Conservation (phyloP, 208 protist species). For the Leishmania guyanensis region DNA sequence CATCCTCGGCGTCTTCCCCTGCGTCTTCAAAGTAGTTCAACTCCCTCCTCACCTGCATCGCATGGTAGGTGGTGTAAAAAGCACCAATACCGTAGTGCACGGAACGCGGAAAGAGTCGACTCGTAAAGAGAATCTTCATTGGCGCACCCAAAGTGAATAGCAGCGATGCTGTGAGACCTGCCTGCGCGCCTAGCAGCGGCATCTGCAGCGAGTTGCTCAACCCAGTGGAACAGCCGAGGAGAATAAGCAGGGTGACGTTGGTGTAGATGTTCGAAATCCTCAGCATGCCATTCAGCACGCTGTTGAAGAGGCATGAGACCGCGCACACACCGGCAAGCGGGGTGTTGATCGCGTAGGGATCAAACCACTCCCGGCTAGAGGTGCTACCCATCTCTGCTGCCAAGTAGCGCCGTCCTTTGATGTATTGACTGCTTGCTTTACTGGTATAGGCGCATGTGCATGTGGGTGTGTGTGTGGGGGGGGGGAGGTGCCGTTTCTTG, state of each 20-base stretch:
- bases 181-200: constrained; percentile 53
- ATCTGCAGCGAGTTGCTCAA: constrained; percentile 35
- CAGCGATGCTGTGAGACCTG: constrained; percentile 51
- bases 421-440: background rate
- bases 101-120: constrained; percentile 59
- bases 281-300: constrained; percentile 58
- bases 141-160: constrained; percentile 60
- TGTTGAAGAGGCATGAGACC: constrained; percentile 74
- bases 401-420: background rate
- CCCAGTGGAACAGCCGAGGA: constrained; percentile 60
- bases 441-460: background rate
- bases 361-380: constrained; percentile 52
- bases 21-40: constrained; percentile 73
- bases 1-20: constrained; percentile 58
- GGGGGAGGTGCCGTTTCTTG: background rate
- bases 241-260: constrained; percentile 52
- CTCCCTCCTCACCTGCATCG: constrained; percentile 42
- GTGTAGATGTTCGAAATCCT: constrained; percentile 63
- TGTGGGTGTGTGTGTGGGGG: background rate
- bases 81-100: constrained; percentile 71
- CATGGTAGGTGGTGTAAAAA: constrained; percentile 71
- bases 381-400: constrained; percentile 38
- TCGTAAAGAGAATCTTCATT: constrained; percentile 59
- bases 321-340: constrained; percentile 63
- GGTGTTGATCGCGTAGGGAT: constrained; percentile 57